phyloP scores from a whole-genome alignment of 345 rosid genomes.

The Stellera chamaejasme region DNA sequence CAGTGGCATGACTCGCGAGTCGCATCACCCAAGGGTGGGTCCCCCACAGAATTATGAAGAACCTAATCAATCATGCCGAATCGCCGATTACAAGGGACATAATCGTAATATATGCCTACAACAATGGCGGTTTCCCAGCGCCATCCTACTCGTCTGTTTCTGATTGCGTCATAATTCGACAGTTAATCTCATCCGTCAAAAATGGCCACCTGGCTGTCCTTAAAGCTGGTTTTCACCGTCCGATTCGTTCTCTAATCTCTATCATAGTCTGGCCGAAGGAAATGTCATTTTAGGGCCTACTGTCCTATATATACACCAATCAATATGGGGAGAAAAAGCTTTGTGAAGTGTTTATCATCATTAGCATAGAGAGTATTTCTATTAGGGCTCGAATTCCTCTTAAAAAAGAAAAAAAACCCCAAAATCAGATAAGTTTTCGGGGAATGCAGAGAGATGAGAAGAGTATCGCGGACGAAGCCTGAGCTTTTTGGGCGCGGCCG shows the following conservation, averaged over 20 bases:
- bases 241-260: not conserved
- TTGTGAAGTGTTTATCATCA: too few relatives aligned
- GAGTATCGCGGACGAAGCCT: slow-evolving; percentile 31
- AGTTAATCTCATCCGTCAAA: not conserved
- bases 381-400: not conserved
- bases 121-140: too few relatives aligned
- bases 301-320: too few relatives aligned
- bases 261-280: not conserved
- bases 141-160: slow-evolving; percentile 1
- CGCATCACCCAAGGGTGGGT: not conserved
- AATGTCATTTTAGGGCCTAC: too few relatives aligned
- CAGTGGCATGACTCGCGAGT: not conserved
- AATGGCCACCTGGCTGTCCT: not conserved
- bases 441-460: slow-evolving; percentile 84
- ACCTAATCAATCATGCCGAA: not conserved
- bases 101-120: not conserved
- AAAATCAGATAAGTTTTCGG: slow-evolving; percentile 8
- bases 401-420: slow-evolving; percentile 1
- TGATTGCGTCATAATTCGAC: not conserved
- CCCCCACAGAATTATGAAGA: slow-evolving; percentile 3
- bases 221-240: slow-evolving; percentile 7
- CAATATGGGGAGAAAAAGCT: too few relatives aligned
- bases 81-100: not conserved
- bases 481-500: slow-evolving; percentile 37
- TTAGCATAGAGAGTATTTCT: too few relatives aligned